Evolutionary conservation across 2,329 filamentous ascomycete genomes (phyloP).

Genomic region (Colletotrichum abscissum): DNA sequence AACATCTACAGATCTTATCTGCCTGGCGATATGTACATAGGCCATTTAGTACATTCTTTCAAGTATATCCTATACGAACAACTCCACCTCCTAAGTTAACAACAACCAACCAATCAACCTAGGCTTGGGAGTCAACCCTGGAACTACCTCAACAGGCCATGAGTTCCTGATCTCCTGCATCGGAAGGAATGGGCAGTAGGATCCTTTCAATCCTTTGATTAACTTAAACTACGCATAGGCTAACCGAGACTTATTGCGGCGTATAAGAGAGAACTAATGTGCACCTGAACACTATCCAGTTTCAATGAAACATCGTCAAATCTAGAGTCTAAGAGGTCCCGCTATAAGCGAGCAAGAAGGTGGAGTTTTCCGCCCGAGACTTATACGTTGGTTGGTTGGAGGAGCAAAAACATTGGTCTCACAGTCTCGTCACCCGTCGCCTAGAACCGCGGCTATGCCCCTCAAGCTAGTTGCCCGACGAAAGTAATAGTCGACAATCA

Average conservation of each 20-base stretch:
- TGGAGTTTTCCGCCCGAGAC: not conserved
- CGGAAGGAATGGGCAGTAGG: not conserved
- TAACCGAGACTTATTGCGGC: not conserved
- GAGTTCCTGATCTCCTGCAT: not conserved
- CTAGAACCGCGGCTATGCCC: not conserved
- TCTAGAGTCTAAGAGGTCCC: not conserved
- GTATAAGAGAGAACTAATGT: not conserved
- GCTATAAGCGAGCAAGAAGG: not conserved
- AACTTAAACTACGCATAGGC: not conserved
- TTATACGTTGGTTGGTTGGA: not conserved
- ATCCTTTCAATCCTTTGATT: not conserved
- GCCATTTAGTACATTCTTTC: not conserved
- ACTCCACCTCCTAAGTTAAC: not conserved
- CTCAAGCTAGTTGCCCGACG: not conserved
- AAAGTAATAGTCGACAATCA: not conserved
- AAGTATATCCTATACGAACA: not conserved
- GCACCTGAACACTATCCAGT: not conserved
- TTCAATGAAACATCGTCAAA: not conserved
- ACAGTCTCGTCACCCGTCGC: not conserved
- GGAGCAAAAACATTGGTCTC: not conserved
- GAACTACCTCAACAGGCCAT: not conserved
- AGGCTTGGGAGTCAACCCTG: not conserved
- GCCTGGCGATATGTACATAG: not conserved
- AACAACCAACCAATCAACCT: not conserved
- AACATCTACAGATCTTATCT: not conserved